Conservation (phyloP, 2,329 filamentous ascomycete species). For the Didymella sp. region DNA sequence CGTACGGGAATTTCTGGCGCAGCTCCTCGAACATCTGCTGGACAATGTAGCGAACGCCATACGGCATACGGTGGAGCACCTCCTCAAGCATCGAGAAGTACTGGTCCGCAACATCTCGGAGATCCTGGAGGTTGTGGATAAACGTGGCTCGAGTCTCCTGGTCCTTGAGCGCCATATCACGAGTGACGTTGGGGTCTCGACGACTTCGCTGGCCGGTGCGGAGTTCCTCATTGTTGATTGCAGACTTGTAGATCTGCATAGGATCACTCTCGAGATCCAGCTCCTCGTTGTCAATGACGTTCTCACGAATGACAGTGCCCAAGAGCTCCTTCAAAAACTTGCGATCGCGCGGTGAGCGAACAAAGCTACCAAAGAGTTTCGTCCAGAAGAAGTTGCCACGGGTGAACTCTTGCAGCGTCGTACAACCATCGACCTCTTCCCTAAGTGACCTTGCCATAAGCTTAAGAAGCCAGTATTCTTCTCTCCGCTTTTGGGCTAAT, state of each 20-base stretch:
- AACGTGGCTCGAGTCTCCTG: conserved; percentile 91
- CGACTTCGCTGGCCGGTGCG: conserved; percentile 85
- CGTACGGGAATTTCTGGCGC: conserved; percentile 76
- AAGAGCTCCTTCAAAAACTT: conserved; percentile 90
- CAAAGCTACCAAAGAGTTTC: conserved; percentile 84
- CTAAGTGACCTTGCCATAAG: conserved; percentile 81
- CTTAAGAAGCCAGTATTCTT: conserved; percentile 96
- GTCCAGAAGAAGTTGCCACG: conserved; percentile 94
- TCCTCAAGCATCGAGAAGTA: conserved; percentile 85
- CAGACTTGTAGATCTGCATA: conserved; percentile 93
- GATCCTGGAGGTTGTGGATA: conserved; percentile 90
- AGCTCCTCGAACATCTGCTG: conserved; percentile 85
- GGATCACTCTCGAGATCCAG: conserved; percentile 96
- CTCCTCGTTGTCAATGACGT: conserved; percentile 89
- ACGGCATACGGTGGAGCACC: conserved; percentile 85
- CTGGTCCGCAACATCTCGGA: conserved; percentile 92
- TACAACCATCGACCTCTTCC: conserved; percentile 81
- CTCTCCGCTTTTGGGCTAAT: conserved; percentile 93
- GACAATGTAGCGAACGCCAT: conserved; percentile 86
- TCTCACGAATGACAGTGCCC: conserved; percentile 84
- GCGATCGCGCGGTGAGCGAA: conserved; percentile 87
- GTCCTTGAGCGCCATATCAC: conserved; percentile 95
- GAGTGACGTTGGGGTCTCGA: conserved; percentile 81
- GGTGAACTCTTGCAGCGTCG: conserved; percentile 80
- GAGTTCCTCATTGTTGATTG: conserved; percentile 97